These are phyloP conservation scores for Talaromyces piceae DNA, from an alignment of 2,329 filamentous ascomycete species.

Conservation along the genomic window DNA sequence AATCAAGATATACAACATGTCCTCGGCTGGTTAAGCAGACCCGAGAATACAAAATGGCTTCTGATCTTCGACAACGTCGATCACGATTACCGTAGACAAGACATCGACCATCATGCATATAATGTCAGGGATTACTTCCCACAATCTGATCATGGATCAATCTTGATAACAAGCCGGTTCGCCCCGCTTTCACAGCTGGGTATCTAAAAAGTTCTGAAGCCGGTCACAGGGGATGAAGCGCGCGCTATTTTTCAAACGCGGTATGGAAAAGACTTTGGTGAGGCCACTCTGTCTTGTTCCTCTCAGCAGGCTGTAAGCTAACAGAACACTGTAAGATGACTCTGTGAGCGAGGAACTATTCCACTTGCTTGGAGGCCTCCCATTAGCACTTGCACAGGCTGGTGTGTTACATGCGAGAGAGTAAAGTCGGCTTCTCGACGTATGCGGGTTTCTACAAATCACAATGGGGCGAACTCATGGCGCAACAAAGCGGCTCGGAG, in stretches of 20 bases:
- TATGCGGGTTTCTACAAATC: slow-evolving; percentile 1
- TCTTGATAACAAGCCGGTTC: slow-evolving; percentile 11
- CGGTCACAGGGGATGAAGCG: slow-evolving; percentile 2
- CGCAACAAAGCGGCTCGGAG: background rate
- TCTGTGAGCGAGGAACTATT: slow-evolving; percentile 4
- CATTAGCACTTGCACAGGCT: slow-evolving; percentile 1
- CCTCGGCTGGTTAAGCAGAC: slow-evolving; percentile 13
- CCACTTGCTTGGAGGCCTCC: slow-evolving; percentile 1
- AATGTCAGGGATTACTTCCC: slow-evolving; percentile 6
- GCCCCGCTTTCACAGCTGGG: slow-evolving; percentile 7
- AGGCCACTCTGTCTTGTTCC: background rate
- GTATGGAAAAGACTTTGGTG: slow-evolving; percentile 7
- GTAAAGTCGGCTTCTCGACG: background rate
- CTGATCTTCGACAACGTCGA: slow-evolving; percentile 9
- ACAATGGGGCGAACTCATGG: background rate
- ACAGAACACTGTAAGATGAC: no score
- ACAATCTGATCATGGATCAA: slow-evolving; percentile 7
- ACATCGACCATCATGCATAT: slow-evolving; percentile 7
- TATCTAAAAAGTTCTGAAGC: background rate
- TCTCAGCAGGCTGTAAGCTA: no score
- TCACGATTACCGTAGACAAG: slow-evolving; percentile 1
- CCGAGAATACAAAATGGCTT: slow-evolving; percentile 5
- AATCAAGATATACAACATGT: background rate
- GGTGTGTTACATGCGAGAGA: slow-evolving; percentile 2
- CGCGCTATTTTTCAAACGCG: slow-evolving; percentile 6